Evolutionary conservation across 2,329 filamentous ascomycete species (phyloP).

Genomic region (Penicillium sp.): DNA sequence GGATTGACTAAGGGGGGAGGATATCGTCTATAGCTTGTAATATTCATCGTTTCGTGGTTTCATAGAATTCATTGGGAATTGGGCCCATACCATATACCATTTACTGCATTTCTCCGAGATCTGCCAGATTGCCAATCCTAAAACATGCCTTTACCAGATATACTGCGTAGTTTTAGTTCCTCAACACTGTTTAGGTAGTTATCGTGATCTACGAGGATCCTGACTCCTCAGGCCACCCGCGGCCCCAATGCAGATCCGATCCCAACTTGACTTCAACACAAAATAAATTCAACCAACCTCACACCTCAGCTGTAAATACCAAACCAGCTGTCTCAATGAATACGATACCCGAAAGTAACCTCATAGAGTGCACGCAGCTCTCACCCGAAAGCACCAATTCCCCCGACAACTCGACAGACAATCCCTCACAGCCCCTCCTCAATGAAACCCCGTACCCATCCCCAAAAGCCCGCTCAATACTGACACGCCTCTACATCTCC

Average conservation of each 20-base stretch:
- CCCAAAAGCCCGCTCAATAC: constrained; percentile 10
- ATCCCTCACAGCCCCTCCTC: not conserved
- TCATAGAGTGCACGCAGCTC: not conserved
- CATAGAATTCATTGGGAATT: constrained; percentile 22
- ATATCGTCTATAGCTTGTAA: constrained; percentile 21
- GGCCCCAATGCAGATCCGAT: not conserved
- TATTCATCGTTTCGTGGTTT: constrained; percentile 18
- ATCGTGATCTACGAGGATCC: not conserved
- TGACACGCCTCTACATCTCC: constrained; percentile 49
- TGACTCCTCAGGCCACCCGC: constrained; percentile 9
- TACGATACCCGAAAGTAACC: constrained; percentile 1
- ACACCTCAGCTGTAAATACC: not conserved
- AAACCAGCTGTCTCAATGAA: not conserved
- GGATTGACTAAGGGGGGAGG: constrained; percentile 21
- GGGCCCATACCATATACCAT: constrained; percentile 7
- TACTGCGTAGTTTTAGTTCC: too few relatives aligned
- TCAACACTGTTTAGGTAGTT: not conserved
- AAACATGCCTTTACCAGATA: too few relatives aligned
- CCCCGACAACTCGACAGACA: not conserved
- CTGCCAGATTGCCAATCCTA: too few relatives aligned
- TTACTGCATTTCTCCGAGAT: not conserved
- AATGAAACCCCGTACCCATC: not conserved
- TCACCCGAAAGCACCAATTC: not conserved
- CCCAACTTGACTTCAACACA: not conserved
- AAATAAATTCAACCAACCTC: not conserved